Evolutionary conservation across 176 grass and related monocot species (phyloP), one percentile per base, ranked within the genome.

Genomic region (Olyra latifolia): DNA sequence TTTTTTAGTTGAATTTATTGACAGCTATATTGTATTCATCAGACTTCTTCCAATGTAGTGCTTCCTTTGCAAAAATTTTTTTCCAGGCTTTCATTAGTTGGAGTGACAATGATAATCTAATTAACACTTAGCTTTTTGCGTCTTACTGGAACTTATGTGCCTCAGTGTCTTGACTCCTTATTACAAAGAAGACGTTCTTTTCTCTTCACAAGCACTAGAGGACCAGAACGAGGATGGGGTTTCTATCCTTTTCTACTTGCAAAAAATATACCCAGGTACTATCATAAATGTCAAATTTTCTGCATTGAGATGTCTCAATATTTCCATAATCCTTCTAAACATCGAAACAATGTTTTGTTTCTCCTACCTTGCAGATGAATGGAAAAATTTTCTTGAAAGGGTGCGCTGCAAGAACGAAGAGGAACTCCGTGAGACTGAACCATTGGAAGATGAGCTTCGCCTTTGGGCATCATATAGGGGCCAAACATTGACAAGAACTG

Each of bases 391-490:
- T 54, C 92, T 98, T 78, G 64, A 98, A 82, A 82, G 95, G 49
- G 75, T 92, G 46, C 1, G 45, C 0, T 94, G 90, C 85, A 88
- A 85, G 56, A 85, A 45, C 16, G 95, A 98, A 85, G 95, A 94
- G n/a, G 83, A 91, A 66, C 84, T 98, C 66, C 89, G 78, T 79
- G 76, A 68, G 44, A 77, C 66, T 78, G 88, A 88, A 17, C 69
- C 90, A 45, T 75, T 61, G 60, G 95, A 94, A 89, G 89, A 94
- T 84, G 69, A 98, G 24, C 89, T 98, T 55, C 87, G 92, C 49
- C 88, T 91, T 79, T 98, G 95, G 95, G 95, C 92, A 77, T 98
- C 95, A 50, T 98, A 98, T 63, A 85, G 95, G 65, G 95, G 95
- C 71, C 95, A 98, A 75, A 98, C 95, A 57, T 94, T 98, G 84